Percentiles rank a stretch among this genome's conserved stretches.
Conservation (phyloP, 1,284 basidiomycete genomes). For the Puccinia coronata region DNA sequence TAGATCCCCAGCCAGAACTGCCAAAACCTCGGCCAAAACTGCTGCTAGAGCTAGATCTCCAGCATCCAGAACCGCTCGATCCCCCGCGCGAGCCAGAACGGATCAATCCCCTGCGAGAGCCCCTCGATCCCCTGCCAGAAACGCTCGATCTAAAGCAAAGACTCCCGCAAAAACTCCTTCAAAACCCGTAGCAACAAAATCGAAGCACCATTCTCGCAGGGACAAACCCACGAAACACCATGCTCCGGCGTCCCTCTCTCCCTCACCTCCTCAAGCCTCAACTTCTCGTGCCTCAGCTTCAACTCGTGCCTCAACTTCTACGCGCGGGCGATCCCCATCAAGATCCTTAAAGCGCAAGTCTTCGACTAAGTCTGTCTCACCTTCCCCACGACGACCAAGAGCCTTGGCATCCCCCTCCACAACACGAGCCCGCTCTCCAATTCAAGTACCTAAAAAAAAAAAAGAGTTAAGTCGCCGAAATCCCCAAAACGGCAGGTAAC, state of each 20-base stretch:
- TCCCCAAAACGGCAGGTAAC: not conserved
- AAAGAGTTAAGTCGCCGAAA: not conserved
- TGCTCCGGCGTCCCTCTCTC: not conserved
- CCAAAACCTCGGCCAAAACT: not conserved
- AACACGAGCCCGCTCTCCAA: not conserved
- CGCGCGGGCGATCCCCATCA: constrained; percentile 8
- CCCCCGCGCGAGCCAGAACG: not conserved
- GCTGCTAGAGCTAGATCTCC: not conserved
- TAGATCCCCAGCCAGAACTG: not conserved
- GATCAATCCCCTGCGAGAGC: not conserved
- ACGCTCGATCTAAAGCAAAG: not conserved
- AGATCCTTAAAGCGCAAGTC: not conserved
- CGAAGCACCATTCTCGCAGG: too few species aligned
- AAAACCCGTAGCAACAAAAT: too few species aligned
- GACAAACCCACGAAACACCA: not conserved
- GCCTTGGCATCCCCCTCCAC: not conserved
- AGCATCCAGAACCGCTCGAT: not conserved
- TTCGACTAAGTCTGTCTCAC: not conserved
- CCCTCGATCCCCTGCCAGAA: constrained; percentile 4
- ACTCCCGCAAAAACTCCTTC: not conserved
- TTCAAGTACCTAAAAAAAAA: not conserved
- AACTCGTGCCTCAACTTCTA: not conserved
- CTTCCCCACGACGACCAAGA: constrained; percentile 1
- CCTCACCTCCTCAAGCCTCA: not conserved
- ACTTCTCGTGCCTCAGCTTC: not conserved